A percentile compares a stretch with the other conserved stretches of the same genome.
Conservation (phyloP, 2,329 filamentous ascomycete genomes). For the Diplodia sapinea region DNA sequence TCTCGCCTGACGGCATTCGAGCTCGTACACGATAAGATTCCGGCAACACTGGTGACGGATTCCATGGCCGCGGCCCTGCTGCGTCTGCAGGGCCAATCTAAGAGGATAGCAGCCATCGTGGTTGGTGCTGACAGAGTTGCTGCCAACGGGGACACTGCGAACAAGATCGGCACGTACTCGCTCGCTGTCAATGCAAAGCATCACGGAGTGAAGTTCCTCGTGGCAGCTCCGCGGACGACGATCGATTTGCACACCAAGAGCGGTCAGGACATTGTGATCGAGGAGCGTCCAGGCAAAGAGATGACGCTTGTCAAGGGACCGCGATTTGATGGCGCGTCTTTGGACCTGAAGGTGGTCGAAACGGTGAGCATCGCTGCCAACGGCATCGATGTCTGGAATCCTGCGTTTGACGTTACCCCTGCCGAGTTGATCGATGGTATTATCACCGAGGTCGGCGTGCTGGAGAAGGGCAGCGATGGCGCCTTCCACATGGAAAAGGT, state of each 20-base stretch:
- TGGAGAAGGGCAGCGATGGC: conserved; percentile 75
- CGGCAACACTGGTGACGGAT: conserved; percentile 89
- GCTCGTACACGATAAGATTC: conserved; percentile 90
- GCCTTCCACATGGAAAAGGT: conserved; percentile 65
- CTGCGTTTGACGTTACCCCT: conserved; percentile 94
- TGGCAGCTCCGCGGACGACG: conserved; percentile 92
- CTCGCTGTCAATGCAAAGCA: conserved; percentile 87
- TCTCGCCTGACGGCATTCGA: conserved; percentile 94
- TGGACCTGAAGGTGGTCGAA: conserved; percentile 68
- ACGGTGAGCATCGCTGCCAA: conserved; percentile 79
- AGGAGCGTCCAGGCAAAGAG: conserved; percentile 81
- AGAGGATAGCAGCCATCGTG: conserved; percentile 82
- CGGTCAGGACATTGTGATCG: conserved; percentile 84
- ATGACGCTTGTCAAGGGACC: conserved; percentile 85
- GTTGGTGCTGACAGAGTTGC: conserved; percentile 96
- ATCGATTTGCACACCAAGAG: conserved; percentile 83
- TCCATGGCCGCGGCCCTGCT: conserved; percentile 95
- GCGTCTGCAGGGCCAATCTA: conserved; percentile 61
- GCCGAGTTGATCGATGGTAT: conserved; percentile 88
- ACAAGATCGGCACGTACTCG: conserved; percentile 96
- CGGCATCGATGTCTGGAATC: conserved; percentile 91
- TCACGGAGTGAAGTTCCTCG: conserved; percentile 91
- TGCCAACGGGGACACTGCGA: conserved; percentile 95
- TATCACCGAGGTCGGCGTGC: conserved; percentile 88
- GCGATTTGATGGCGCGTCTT: conserved; percentile 65